Percentiles rank a stretch among this genome's conserved stretches.
phyloP scores from a whole-genome alignment of 192 early-diverging fungal species.

The Coemansia sp. region DNA sequence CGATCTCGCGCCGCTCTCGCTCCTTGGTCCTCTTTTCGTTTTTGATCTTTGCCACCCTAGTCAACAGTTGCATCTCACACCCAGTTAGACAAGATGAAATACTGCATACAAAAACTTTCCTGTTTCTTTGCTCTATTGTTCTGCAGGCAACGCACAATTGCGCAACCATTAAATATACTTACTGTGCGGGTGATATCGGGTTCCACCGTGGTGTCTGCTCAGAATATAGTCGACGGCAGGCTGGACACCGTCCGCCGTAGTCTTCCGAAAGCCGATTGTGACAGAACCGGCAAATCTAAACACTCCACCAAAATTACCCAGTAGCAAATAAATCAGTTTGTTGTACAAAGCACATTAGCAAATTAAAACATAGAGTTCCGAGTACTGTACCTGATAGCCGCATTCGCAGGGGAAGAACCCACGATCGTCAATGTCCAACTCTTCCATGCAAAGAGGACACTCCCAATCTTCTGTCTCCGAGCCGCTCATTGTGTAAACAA shows the following conservation, averaged over 20 bases:
- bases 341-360: no score
- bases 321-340: no score
- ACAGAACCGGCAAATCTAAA: conserved; percentile 97
- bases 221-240: conserved; percentile 86
- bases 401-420: conserved; percentile 98
- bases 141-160: neutral
- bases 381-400: conserved; percentile 83
- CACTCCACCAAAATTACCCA: neutral
- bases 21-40: conserved; percentile 87
- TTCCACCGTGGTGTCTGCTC: conserved; percentile 71
- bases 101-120: no score
- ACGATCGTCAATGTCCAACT: conserved; percentile 94
- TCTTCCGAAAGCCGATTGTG: conserved; percentile 97
- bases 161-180: conserved; percentile 34
- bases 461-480: conserved; percentile 89
- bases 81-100: neutral
- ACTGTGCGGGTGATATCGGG: conserved; percentile 89
- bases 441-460: conserved; percentile 98
- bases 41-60: conserved; percentile 66
- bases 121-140: neutral
- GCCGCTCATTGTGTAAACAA: conserved; percentile 39
- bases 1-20: conserved; percentile 86
- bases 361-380: no score
- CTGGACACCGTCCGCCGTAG: conserved; percentile 91
- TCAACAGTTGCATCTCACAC: neutral